Base-by-base conservation (phyloP, 2,329 filamentous ascomycete genomes). In the Sporothrix protearum region DNA sequence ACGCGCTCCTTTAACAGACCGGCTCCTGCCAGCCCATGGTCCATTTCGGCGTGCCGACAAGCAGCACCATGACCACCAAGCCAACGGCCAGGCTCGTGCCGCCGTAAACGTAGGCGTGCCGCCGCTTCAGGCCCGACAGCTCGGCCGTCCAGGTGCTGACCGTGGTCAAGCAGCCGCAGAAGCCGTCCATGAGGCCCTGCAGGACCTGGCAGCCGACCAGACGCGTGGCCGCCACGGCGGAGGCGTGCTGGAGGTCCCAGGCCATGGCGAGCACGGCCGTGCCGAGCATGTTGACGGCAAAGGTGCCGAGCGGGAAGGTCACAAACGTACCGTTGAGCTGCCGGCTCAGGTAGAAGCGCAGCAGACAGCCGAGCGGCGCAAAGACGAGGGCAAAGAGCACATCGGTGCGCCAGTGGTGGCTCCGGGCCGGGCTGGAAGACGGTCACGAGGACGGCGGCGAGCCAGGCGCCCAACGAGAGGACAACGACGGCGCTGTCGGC, bases 241-340 rank as follows among this genome's bases (percentile, higher is more conserved):
- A 49, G 10, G 64, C 42, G 77, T 93, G 93, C 74, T 93, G 92
- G 68, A 97, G 81, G 77, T 96, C 92, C 83, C 88, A 97, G 39
- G 89, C 87, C 85, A 93, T 89, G 16, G 88, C 94, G 67, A 96
- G 80, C 19, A 97, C 80, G 0, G 86, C 86, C 0, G 92, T 94
- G 4, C 94, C 95, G 16, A 91, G 79, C 4, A 96, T 83, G 77
- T 98, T 98, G 36, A 91, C 93, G 0, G 83, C 81, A 76, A 97
- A 97, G 0, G 95, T 98, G 2, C 95, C 95, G 0, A 97, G 80
- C 0, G 95, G 95, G 75, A 97, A 97, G 0, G 85, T 82, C 0
- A 88, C 80, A 0, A 88, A 75, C 25, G 87, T 83, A 0, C 86
- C 82, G 76, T 97, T 97, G n/a, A 97, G 85, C 30, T 83, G 80